phyloP scores from a whole-genome alignment of 2,329 filamentous ascomycete species.

The Colletotrichum agaves region DNA sequence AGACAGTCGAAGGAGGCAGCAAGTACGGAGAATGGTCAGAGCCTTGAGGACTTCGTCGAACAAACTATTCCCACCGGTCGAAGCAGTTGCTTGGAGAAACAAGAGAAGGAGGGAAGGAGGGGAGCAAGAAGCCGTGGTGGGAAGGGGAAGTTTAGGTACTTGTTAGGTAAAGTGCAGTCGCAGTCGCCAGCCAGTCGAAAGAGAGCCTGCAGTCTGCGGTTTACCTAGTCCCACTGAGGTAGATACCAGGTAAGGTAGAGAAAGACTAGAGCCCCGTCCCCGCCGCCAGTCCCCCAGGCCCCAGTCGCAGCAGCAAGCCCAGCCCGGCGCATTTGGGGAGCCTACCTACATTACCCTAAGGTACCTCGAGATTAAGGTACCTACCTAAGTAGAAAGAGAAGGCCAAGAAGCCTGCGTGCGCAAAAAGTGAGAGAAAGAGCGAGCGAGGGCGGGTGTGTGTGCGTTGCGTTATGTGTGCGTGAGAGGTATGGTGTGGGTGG shows the following conservation, averaged over 20 bases:
- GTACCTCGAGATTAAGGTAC: no score
- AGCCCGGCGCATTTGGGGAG: conserved; percentile 28
- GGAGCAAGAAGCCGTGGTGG: conserved; percentile 27
- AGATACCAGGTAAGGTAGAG: no score
- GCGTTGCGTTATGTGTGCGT: conserved; percentile 15
- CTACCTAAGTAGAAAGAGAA: not conserved
- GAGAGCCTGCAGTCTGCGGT: no score
- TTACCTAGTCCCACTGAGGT: no score
- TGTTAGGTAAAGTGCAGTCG: conserved; percentile 35
- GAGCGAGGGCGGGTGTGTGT: not conserved
- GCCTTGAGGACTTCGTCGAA: conserved; percentile 28
- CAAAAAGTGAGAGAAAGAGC: conserved; percentile 20
- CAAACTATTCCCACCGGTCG: conserved; percentile 37
- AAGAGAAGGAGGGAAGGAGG: conserved; percentile 18
- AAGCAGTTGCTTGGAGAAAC: conserved; percentile 35
- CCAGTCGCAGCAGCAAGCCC: not conserved
- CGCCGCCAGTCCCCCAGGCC: no score
- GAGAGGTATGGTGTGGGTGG: conserved; percentile 15
- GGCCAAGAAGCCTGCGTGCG: conserved; percentile 4
- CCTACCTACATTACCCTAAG: no score
- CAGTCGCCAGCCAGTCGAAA: not conserved
- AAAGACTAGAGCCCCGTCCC: no score
- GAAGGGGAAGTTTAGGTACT: conserved; percentile 37
- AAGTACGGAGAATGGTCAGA: conserved; percentile 2
- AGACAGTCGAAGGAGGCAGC: conserved; percentile 13